A percentile compares a stretch with the other conserved stretches of the same genome.
These are phyloP conservation scores for Lycium barbarum DNA, from an alignment of 257 asterid species.

Conservation along the genomic window DNA sequence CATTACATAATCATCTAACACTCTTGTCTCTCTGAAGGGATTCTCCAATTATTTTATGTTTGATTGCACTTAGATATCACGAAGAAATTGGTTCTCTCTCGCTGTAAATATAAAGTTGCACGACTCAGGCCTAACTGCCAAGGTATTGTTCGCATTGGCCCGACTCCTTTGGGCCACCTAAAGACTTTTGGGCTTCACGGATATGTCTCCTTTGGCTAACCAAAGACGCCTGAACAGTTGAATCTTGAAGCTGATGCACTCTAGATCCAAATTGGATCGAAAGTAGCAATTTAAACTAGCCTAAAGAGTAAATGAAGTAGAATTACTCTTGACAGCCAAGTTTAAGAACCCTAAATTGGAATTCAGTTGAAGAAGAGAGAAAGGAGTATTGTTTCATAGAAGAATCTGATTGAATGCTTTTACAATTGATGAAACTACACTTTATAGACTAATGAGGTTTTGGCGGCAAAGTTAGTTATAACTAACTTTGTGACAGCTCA, in stretches of 20 bases:
- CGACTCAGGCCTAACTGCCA: neutral
- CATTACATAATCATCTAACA: neutral
- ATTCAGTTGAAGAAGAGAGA: too few species aligned
- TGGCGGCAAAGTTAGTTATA: too few species aligned
- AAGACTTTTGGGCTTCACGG: neutral
- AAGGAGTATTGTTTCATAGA: too few species aligned
- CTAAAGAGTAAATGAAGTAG: too few species aligned
- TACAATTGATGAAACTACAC: too few species aligned
- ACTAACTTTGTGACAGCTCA: too few species aligned
- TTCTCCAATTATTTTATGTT: neutral
- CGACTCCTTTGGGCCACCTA: neutral
- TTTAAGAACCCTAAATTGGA: too few species aligned
- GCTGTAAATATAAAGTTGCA: neutral
- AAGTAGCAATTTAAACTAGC: too few species aligned
- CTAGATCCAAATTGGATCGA: too few species aligned
- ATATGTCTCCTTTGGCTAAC: neutral
- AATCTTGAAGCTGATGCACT: neutral
- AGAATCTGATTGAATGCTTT: too few species aligned
- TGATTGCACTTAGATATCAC: slow-evolving; percentile 4
- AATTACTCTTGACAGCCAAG: too few species aligned
- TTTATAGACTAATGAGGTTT: too few species aligned
- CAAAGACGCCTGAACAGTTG: neutral
- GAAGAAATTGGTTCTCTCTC: neutral
- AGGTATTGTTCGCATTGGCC: neutral
- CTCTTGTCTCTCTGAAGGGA: neutral